Conservation (phyloP, 495 filamentous ascomycete genomes). For the Melanomma pulvis-pyrius region DNA sequence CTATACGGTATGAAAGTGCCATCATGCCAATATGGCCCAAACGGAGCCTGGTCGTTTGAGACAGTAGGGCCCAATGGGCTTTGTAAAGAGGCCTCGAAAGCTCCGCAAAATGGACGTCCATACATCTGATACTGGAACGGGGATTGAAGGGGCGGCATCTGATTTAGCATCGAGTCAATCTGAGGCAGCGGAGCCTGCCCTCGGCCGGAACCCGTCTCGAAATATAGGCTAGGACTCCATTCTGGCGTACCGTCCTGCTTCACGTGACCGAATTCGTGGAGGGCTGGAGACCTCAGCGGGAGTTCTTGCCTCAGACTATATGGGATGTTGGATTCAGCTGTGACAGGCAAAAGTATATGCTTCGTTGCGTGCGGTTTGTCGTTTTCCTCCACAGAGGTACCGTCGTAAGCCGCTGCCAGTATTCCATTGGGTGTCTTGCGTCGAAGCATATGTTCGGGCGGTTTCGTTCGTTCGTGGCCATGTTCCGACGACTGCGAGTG, state of each 20-base stretch:
- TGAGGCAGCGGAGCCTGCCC: constrained; percentile 25
- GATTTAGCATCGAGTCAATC: constrained; percentile 49
- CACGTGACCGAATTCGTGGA: constrained; percentile 2
- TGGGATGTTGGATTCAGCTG: constrained; percentile 30
- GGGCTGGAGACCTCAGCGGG: constrained; percentile 29
- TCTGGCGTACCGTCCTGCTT: constrained; percentile 18
- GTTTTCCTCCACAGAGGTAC: constrained; percentile 72
- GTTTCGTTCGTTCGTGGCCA: constrained; percentile 38
- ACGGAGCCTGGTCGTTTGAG: constrained; percentile 70
- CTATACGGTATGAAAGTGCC: constrained; percentile 75
- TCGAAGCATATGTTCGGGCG: constrained; percentile 73
- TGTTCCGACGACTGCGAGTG: constrained; percentile 21
- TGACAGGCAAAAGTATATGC: constrained; percentile 81
- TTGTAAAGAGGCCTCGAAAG: constrained; percentile 72
- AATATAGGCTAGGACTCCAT: constrained; percentile 36
- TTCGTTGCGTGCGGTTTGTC: constrained; percentile 79
- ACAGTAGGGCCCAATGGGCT: constrained; percentile 69
- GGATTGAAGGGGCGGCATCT: constrained; percentile 40
- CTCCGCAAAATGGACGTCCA: constrained; percentile 60
- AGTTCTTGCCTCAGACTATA: constrained; percentile 27
- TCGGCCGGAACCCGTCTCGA: constrained; percentile 28
- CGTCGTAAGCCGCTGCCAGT: constrained; percentile 91
- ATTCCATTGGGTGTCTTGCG: constrained; percentile 95
- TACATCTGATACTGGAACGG: constrained; percentile 36
- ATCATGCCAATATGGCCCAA: constrained; percentile 79